Base-by-base conservation (phyloP, 345 rosid genomes). In the Corchorus olitorius region DNA sequence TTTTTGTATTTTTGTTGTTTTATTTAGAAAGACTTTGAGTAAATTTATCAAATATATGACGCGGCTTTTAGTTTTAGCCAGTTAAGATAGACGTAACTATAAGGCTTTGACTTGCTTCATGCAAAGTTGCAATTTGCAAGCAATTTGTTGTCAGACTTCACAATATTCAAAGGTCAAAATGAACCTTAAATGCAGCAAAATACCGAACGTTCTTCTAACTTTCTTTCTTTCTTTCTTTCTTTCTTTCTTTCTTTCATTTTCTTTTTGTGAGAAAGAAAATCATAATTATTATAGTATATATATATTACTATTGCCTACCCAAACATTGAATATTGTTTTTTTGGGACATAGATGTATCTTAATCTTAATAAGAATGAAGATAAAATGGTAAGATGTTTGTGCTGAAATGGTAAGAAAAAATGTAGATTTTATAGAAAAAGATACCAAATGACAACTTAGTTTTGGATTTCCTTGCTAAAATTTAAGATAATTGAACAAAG, bases 1-100 rank as follows among this genome's bases (percentile, higher is more conserved):
- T 65, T 65, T 9, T 48, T 58, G 12, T 5, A 61, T 37, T 22
- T 52, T 79, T 54, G 22, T 34, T 81, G 37, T 63, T 49, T 3
- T 8, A 27, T 12, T 41, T 55, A 27, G 3, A 52, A 45, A 46
- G 9, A 22, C 4, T 20, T 6, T 46, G 37, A 2, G 8, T 27
- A 46, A 58, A 58, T 19, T 8, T 9, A 27, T 27, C 27, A 27
- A 27, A 27, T 27, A 39, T 39, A 14, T 0, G 52, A 72, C 65
- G 54, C 75, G 54, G 41, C 6, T 65, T 41, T 12, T 50, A 33
- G 59, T 65, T 41, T 12, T 50, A 33, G 59, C 73, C 73, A 33
- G 73, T 69, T 50, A 8, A 17, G 19, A 27, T 27, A 69, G 2
- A 20, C 59, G 59, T 27, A 49, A 48, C 52, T 11, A 15, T 13